phyloP scores from a whole-genome alignment of 2,329 filamentous ascomycete species.

The Aspergillus pseudoglaucus region DNA sequence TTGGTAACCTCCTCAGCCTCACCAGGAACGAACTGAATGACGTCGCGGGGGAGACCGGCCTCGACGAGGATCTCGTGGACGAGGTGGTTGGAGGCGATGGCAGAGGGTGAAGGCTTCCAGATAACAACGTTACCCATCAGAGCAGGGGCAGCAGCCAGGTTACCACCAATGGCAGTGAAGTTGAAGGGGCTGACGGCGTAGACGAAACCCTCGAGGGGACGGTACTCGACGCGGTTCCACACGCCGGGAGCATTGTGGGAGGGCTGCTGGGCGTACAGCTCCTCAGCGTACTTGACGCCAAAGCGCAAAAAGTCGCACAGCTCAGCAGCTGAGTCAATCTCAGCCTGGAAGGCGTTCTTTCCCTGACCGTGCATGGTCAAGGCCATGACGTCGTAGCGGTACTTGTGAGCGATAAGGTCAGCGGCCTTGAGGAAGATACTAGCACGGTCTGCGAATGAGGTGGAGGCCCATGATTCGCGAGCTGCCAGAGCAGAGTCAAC shows the following conservation, averaged over 20 bases:
- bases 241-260: conserved; percentile 73
- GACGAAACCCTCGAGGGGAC: conserved; percentile 88
- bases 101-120: conserved; percentile 91
- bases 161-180: conserved; percentile 91
- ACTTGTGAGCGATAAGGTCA: conserved; percentile 83
- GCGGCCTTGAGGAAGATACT: conserved; percentile 94
- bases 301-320: conserved; percentile 84
- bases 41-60: conserved; percentile 79
- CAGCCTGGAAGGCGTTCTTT: conserved; percentile 98
- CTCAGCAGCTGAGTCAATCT: conserved; percentile 93
- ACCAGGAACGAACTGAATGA: conserved; percentile 90
- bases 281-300: conserved; percentile 88
- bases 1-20: conserved; percentile 79
- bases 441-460: conserved; percentile 85
- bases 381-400: conserved; percentile 94
- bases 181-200: conserved; percentile 95
- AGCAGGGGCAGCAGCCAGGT: conserved; percentile 74
- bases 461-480: conserved; percentile 74
- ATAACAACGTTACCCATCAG: conserved; percentile 90
- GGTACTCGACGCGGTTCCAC: conserved; percentile 88
- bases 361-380: conserved; percentile 93
- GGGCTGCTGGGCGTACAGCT: conserved; percentile 83
- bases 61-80: conserved; percentile 86
- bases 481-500: conserved; percentile 82
- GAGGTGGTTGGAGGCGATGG: conserved; percentile 86